Evolutionary conservation across 2,329 filamentous ascomycete species (phyloP), one percentile per base, ranked within the genome.

Genomic region (Trichocomaceae sp.): DNA sequence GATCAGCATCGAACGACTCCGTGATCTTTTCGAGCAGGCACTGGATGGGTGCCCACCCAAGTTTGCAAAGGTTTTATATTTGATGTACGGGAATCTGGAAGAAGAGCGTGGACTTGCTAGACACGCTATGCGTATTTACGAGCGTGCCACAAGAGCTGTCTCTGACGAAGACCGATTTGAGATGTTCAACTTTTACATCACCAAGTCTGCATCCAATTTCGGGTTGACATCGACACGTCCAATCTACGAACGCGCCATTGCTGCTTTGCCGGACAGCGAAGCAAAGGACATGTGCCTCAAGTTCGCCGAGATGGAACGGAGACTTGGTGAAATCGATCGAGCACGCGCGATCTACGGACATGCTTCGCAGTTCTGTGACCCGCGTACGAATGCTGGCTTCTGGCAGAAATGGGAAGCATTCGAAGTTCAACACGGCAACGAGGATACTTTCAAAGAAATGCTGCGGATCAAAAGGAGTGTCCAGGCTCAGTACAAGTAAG

Each of bases 171-270:
- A 99, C 70, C 82, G 90, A 51, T 86, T 91, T 57, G 90, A 96
- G 65, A 96, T 99, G 91, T 99, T 96, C 77, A 93, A 96, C 71
- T 96, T 97, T 69, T 99, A 99, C 77, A 96, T 99, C 68, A 97
- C 92, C 56, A 97, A 99, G 71, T 96, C 91, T 0, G 93, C 93
- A 1, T 95, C 90, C 19, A 99, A 99, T 73, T 99, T 99, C 66
- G 93, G 95, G 31, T 82, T 99, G 50, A 91, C 93, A 0, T 97
- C 93, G 0, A 96, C 93, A 2, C 79, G 93, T 50, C 86, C 90
- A 0, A 99, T 99, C 63, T 99, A 99, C 77, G 93, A 99, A 74
- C 85, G 91, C 55, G 92, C 93, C 37, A 96, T 99, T 62, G 85
- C 89, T 10, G 88, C 90, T n/a, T 78, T 99, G 35, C 92, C 95